These are phyloP conservation scores for Coleophoma cylindrospora DNA, from an alignment of 2,329 filamentous ascomycete species.

Conservation along the genomic window DNA sequence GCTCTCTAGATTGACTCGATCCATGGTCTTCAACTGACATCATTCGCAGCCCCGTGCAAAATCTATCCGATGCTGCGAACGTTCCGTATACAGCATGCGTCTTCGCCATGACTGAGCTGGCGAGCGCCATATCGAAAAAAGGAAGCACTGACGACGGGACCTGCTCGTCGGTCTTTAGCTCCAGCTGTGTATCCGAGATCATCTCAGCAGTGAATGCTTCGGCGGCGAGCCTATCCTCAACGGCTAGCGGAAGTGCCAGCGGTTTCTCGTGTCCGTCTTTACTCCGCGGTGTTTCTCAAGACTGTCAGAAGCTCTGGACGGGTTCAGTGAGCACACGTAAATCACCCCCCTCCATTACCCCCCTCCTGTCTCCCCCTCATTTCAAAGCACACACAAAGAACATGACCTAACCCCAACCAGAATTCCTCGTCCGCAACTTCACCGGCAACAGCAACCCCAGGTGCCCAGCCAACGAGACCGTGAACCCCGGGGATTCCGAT, in stretches of 20 bases:
- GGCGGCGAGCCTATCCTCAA: not conserved
- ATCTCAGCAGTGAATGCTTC: not conserved
- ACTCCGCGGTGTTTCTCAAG: not conserved
- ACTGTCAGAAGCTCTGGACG: not conserved
- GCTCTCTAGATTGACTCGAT: not conserved
- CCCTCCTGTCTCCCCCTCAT: too few species aligned
- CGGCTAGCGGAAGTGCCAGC: not conserved
- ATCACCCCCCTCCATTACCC: too few species aligned
- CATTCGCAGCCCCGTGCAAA: not conserved
- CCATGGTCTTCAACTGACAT: not conserved
- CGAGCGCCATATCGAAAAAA: not conserved
- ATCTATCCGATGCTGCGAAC: not conserved
- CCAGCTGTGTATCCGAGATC: not conserved
- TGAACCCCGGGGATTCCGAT: not conserved
- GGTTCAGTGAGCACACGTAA: not conserved
- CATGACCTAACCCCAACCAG: not conserved
- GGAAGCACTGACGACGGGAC: not conserved
- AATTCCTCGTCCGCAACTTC: not conserved
- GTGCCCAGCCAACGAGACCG: not conserved
- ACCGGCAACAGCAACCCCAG: not conserved
- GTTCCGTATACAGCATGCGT: not conserved
- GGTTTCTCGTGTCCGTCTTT: not conserved
- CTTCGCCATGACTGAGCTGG: not conserved
- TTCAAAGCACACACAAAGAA: not conserved
- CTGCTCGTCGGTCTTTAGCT: not conserved